These are phyloP conservation scores for Penicillium ochrochloron DNA, from an alignment of 495 filamentous ascomycete species.

Conservation along the genomic window DNA sequence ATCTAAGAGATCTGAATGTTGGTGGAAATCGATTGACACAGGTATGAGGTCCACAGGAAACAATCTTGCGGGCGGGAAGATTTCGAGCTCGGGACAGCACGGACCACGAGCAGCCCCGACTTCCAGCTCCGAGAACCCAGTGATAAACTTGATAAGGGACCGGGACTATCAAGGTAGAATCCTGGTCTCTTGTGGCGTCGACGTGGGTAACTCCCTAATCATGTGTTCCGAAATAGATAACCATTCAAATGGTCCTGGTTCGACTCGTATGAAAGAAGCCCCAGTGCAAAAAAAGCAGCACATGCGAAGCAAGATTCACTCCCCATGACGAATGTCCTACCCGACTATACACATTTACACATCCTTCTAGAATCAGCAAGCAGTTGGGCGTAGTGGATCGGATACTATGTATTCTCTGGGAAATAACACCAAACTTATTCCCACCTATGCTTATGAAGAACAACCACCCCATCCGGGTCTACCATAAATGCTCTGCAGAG, in stretches of 20 bases:
- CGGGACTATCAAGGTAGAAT: too few relatives aligned
- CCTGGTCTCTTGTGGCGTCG: too few relatives aligned
- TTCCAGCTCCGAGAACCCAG: neutral
- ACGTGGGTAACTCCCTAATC: too few relatives aligned
- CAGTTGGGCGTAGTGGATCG: neutral
- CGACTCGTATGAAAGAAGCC: too few relatives aligned
- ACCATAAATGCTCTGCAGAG: neutral
- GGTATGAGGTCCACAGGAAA: slow-evolving; percentile 17
- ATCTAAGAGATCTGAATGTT: neutral
- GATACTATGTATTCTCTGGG: neutral
- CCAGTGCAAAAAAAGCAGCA: too few relatives aligned
- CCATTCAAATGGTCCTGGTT: too few relatives aligned
- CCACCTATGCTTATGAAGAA: neutral
- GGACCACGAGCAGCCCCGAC: slow-evolving; percentile 27
- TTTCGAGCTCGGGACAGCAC: slow-evolving; percentile 41
- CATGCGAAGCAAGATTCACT: too few relatives aligned
- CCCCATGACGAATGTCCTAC: too few relatives aligned
- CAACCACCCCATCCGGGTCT: slow-evolving; percentile 3
- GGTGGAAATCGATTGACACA: slow-evolving; percentile 12
- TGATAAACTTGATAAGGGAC: neutral
- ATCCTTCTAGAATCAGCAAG: neutral
- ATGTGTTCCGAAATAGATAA: too few relatives aligned
- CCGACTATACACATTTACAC: neutral
- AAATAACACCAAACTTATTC: neutral
- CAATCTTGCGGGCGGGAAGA: slow-evolving; percentile 35